Percentiles rank a stretch among this genome's conserved stretches.
Evolutionary conservation across 371 early-diverging fungal genomes (phyloP).

Genomic region (Mortierella sp.): DNA sequence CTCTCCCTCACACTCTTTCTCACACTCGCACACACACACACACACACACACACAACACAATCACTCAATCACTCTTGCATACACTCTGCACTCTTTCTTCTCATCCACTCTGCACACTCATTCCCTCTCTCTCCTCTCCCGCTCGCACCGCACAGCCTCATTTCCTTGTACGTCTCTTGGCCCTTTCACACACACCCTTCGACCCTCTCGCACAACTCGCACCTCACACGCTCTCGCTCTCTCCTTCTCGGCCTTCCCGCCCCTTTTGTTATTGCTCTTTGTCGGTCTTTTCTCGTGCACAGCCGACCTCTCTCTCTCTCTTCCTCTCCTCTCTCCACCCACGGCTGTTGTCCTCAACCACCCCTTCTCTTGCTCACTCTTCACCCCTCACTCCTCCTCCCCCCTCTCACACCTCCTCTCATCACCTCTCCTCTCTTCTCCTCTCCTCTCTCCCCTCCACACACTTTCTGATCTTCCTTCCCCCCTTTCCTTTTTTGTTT

Average conservation of each 20-base stretch:
- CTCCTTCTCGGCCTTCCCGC: no score
- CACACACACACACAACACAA: not conserved
- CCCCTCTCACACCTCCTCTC: constrained; percentile 1
- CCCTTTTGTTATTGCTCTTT: no score
- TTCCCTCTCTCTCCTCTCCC: no score
- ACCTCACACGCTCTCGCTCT: no score
- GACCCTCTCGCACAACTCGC: no score
- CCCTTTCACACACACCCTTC: no score
- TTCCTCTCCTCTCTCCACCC: constrained; percentile 8
- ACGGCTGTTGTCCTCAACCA: constrained; percentile 9
- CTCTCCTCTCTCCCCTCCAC: not conserved
- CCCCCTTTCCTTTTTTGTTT: not conserved
- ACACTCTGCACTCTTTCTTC: not conserved
- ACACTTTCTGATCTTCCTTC: not conserved
- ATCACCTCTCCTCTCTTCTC: constrained; percentile 2
- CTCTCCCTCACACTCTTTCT: not conserved
- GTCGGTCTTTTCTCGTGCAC: no score
- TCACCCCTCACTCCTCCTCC: constrained; percentile 5
- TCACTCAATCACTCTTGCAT: not conserved
- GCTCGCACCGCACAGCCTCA: no score
- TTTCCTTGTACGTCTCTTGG: no score
- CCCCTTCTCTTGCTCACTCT: constrained; percentile 7
- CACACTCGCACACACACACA: not conserved
- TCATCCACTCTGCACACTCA: no score
- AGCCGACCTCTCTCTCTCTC: not conserved